These are phyloP conservation scores for Anthoceros angustus DNA, from an alignment of 225 moss, liverwort and hornwort species.

Conservation along the genomic window DNA sequence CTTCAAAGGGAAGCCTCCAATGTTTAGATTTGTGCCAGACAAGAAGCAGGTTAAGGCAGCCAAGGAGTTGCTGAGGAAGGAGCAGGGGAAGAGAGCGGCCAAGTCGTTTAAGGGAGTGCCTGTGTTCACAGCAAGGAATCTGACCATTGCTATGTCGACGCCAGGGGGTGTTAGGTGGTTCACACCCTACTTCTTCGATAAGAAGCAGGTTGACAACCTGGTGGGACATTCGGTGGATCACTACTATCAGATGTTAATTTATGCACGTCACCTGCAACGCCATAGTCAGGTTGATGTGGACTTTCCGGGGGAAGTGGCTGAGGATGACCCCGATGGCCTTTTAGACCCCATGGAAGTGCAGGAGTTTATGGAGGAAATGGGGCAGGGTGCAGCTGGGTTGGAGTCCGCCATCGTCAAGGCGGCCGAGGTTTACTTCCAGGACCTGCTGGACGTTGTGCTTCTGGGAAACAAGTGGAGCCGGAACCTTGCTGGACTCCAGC, in stretches of 20 bases:
- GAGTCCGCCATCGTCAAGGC: slow-evolving; percentile 71
- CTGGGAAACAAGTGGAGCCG: slow-evolving; percentile 81
- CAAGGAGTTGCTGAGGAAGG: slow-evolving; percentile 45
- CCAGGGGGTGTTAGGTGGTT: slow-evolving; percentile 78
- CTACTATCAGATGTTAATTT: slow-evolving; percentile 86
- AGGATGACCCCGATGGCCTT: slow-evolving; percentile 69
- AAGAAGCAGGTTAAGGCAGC: slow-evolving; percentile 71
- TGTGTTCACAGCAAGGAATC: slow-evolving; percentile 83
- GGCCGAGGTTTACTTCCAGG: slow-evolving; percentile 64
- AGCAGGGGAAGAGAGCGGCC: slow-evolving; percentile 60
- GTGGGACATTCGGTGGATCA: slow-evolving; percentile 94
- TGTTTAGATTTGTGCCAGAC: slow-evolving; percentile 89
- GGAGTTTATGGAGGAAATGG: slow-evolving; percentile 90
- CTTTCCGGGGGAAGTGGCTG: slow-evolving; percentile 46
- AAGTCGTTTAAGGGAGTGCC: slow-evolving; percentile 83
- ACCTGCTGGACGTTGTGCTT: slow-evolving; percentile 70
- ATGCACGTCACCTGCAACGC: slow-evolving; percentile 61
- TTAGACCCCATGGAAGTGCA: slow-evolving; percentile 90
- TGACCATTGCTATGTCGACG: slow-evolving; percentile 93
- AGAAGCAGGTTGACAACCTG: slow-evolving; percentile 74
- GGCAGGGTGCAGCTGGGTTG: slow-evolving; percentile 61
- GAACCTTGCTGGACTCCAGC: slow-evolving; percentile 70
- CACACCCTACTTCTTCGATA: slow-evolving; percentile 89
- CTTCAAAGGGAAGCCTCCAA: slow-evolving; percentile 67
- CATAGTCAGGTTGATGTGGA: slow-evolving; percentile 73